A percentile compares a stretch with the other conserved stretches of the same genome.
Conservation (phyloP, 1,284 basidiomycete species). For the Spongiforma sp. region DNA sequence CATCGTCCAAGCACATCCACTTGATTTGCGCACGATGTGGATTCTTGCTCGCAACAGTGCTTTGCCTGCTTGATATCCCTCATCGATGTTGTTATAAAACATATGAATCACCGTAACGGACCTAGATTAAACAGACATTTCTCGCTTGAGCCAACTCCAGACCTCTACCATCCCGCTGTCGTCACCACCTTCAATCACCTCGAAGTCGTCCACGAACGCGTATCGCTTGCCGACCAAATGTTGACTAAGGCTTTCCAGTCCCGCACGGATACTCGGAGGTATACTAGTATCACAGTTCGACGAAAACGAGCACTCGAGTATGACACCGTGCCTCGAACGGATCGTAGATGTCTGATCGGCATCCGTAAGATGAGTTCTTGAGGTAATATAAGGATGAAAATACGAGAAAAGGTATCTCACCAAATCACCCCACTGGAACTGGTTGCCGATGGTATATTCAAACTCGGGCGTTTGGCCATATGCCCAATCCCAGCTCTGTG, state of each 20-base stretch:
- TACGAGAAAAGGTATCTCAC: slow-evolving; percentile 46
- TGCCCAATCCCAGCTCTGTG: slow-evolving; percentile 92
- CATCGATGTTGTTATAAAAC: too few relatives aligned
- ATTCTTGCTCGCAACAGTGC: too few relatives aligned
- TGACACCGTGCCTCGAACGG: slow-evolving; percentile 64
- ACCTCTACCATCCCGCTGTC: slow-evolving; percentile 10
- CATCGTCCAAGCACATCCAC: too few relatives aligned
- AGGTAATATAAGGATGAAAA: background rate
- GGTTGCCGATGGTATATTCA: slow-evolving; percentile 55
- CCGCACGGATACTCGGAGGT: slow-evolving; percentile 10
- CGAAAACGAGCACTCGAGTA: slow-evolving; percentile 54
- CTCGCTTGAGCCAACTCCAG: slow-evolving; percentile 30
- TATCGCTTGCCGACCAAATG: slow-evolving; percentile 51
- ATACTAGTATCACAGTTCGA: slow-evolving; percentile 26
- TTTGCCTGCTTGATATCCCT: too few relatives aligned
- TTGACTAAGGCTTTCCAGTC: slow-evolving; percentile 32
- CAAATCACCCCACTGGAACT: slow-evolving; percentile 65
- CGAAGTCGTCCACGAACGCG: slow-evolving; percentile 47
- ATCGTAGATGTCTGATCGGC: slow-evolving; percentile 38
- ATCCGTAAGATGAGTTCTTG: background rate
- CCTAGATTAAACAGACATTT: slow-evolving; percentile 21
- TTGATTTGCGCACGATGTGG: too few relatives aligned
- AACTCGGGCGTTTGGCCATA: slow-evolving; percentile 97
- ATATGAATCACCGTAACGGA: too few relatives aligned
- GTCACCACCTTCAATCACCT: slow-evolving; percentile 7